Conservation (phyloP, 2,329 filamentous ascomycete species). For the Diaporthe ilicicola region DNA sequence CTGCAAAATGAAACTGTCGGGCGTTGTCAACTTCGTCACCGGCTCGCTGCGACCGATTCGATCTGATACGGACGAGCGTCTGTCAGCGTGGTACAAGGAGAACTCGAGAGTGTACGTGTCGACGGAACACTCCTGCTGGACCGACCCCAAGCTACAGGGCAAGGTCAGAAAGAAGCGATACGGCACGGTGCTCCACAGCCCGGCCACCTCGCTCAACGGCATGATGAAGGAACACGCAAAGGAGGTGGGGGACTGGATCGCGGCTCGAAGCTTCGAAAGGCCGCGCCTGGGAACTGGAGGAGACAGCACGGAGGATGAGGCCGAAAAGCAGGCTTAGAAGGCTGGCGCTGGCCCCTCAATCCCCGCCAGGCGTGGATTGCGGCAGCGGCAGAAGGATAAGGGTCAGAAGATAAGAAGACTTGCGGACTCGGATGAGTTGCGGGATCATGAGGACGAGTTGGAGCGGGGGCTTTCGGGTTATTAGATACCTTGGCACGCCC, state of each 20-base stretch:
- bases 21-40: constrained; percentile 83
- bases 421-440: not conserved
- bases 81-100: constrained; percentile 84
- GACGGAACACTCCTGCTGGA: constrained; percentile 79
- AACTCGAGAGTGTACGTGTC: constrained; percentile 84
- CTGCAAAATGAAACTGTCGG: constrained; percentile 73
- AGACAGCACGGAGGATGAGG: constrained; percentile 62
- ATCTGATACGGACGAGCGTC: constrained; percentile 77
- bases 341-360: not conserved
- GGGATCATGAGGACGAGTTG: not conserved
- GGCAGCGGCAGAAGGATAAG: not conserved
- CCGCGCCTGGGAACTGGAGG: constrained; percentile 39
- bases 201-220: constrained; percentile 55
- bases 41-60: constrained; percentile 80
- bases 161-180: constrained; percentile 70
- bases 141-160: constrained; percentile 64
- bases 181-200: constrained; percentile 64
- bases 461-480: not conserved
- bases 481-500: not conserved
- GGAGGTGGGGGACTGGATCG: constrained; percentile 63
- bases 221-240: constrained; percentile 66
- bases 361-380: not conserved
- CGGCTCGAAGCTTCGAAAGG: constrained; percentile 44
- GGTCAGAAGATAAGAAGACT: not conserved
- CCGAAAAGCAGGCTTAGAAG: constrained; percentile 36